Evolutionary conservation across 2,329 filamentous ascomycete genomes (phyloP).

Genomic region (Rhinocladiella similis): DNA sequence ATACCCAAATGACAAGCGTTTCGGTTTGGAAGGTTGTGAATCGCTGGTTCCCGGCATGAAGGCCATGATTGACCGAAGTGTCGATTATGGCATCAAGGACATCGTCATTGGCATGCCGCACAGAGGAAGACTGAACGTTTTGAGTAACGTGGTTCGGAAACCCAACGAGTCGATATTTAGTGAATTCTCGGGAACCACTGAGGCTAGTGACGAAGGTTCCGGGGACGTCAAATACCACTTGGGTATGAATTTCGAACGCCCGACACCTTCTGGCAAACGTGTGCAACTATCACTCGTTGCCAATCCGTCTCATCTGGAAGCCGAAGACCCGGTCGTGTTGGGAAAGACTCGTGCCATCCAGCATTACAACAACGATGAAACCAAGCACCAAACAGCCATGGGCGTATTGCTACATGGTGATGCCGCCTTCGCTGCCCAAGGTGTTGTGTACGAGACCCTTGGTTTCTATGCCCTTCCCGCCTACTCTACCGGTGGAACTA

Average conservation of each 20-base stretch:
- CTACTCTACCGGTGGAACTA: constrained; percentile 95
- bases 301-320: constrained; percentile 97
- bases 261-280: constrained; percentile 95
- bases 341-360: constrained; percentile 97
- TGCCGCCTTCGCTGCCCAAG: constrained; percentile 93
- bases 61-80: constrained; percentile 94
- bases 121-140: constrained; percentile 94
- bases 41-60: constrained; percentile 99
- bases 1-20: constrained; percentile 99
- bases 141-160: constrained; percentile 98
- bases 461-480: constrained; percentile 94
- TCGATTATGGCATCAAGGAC: constrained; percentile 98
- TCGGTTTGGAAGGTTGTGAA: constrained; percentile 96
- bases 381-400: constrained; percentile 86
- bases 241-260: constrained; percentile 99
- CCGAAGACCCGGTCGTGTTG: constrained; percentile 95
- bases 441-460: constrained; percentile 97
- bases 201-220: constrained; percentile 90
- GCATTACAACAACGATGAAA: constrained; percentile 98
- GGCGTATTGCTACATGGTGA: constrained; percentile 94
- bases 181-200: constrained; percentile 87
- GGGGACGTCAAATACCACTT: constrained; percentile 99
- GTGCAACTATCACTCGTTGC: constrained; percentile 98
- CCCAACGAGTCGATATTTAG: constrained; percentile 99
- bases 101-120: constrained; percentile 99